Percentiles rank a stretch among this genome's conserved stretches.
Evolutionary conservation across 176 grass and related monocot genomes (phyloP).

Genomic region (Zea luxurians): DNA sequence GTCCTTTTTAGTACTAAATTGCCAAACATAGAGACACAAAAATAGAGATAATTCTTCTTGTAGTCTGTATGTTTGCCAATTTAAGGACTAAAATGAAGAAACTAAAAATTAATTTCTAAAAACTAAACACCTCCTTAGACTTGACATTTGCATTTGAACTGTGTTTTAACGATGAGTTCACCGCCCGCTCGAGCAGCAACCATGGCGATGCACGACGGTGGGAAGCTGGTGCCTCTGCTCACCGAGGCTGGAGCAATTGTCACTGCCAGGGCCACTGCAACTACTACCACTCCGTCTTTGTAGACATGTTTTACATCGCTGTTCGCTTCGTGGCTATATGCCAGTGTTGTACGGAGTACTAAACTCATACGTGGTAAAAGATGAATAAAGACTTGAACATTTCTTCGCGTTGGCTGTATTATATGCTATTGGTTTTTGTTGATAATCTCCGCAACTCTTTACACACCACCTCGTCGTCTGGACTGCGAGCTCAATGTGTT

Average conservation of each 20-base stretch:
- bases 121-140: no score
- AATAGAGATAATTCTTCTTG: no score
- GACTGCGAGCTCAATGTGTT: not conserved
- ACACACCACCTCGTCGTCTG: not conserved
- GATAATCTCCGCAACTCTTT: not conserved
- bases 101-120: no score
- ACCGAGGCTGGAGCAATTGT: constrained; percentile 49
- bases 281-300: constrained; percentile 27
- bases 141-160: not conserved
- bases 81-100: no score
- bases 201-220: constrained; percentile 37
- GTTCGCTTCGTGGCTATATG: not conserved
- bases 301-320: not conserved
- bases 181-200: constrained; percentile 14
- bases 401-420: not conserved
- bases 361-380: not conserved
- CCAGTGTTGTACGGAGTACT: not conserved
- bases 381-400: not conserved
- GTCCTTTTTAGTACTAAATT: no score
- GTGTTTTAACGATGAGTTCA: not conserved
- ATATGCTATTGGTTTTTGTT: not conserved
- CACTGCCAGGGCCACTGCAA: not conserved
- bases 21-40: no score
- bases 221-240: constrained; percentile 60
- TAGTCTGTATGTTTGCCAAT: no score